Base-by-base conservation (phyloP, 2,329 filamentous ascomycete species). In the Cercospora berteroae region DNA sequence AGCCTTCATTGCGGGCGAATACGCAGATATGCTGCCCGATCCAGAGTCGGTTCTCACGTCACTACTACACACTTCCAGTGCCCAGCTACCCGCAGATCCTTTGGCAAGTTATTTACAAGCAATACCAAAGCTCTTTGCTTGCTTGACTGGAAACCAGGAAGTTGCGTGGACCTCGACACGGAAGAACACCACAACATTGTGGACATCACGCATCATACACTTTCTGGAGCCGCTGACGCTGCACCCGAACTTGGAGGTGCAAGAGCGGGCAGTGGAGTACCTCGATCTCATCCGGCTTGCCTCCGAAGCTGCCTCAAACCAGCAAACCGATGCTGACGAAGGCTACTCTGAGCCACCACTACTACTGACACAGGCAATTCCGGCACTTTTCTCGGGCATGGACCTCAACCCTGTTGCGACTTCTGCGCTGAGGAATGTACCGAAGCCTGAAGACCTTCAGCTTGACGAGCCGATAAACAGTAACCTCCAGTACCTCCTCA, bases 201-300 rank as follows among this genome's bases (percentile, higher is more conserved):
- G 96, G 25, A 88, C 96, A 80, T 90, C 91, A 29, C 88, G 93
- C 1, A 88, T 97, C 6, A 87, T 96, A 20, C 88, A 95, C 77
- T 90, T 92, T 58, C 82, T 97, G 23, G 94, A 98, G 74, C 87
- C 89, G 0, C 80, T 98, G 16, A 88, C 89, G 0, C 84, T 89
- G 48, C 93, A 98, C 77, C 94, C 94, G 0, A 92, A 89, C 74
- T 84, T 99, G 1, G 95, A 99, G 77, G 93, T 99, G 3, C 95
- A 99, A 80, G 95, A 98, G 79, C 88, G 95, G 65, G 90, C 94
- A 3, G 94, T 97, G 1, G 94, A 97, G 76, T 96, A 97, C 73
- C 86, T 93, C 0, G 95, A 99, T 77, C 84, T 98, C 12, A 87
- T 98, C 74, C 93, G 93, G 67, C 84, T 99, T 55, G 93, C 92